Percentiles rank a stretch among this genome's conserved stretches.
Evolutionary conservation across 2,329 filamentous ascomycete species (phyloP).

Genomic region (Metarhizium rileyi): DNA sequence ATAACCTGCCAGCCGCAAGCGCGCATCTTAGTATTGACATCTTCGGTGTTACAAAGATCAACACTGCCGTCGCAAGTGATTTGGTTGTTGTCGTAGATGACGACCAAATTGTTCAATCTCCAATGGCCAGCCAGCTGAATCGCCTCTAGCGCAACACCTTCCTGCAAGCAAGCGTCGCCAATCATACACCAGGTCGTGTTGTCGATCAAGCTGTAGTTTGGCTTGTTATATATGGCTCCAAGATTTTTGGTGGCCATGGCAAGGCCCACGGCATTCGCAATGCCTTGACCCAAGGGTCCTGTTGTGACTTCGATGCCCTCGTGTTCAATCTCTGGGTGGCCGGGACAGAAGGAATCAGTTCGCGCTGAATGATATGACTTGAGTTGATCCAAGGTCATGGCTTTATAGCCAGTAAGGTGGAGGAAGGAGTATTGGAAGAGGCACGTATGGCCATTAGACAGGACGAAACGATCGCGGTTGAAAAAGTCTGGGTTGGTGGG

Average conservation of each 20-base stretch:
- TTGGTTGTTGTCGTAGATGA: constrained; percentile 54
- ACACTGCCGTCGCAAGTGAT: constrained; percentile 49
- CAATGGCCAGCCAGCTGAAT: constrained; percentile 46
- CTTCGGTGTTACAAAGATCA: constrained; percentile 43
- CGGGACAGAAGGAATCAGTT: constrained; percentile 40
- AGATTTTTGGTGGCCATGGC: constrained; percentile 49
- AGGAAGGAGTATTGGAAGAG: constrained; percentile 45
- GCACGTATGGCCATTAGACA: constrained; percentile 50
- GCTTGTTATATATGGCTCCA: constrained; percentile 42
- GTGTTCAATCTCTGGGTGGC: constrained; percentile 48
- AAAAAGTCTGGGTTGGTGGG: constrained; percentile 46
- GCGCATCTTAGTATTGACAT: constrained; percentile 48
- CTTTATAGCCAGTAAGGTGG: constrained; percentile 42
- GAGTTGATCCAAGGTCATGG: constrained; percentile 47
- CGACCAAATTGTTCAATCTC: constrained; percentile 43
- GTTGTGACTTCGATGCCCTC: constrained; percentile 50
- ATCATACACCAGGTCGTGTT: constrained; percentile 48
- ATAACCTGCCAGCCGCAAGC: constrained; percentile 47
- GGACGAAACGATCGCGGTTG: constrained; percentile 52
- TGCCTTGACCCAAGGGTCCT: constrained; percentile 47
- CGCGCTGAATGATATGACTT: constrained; percentile 40
- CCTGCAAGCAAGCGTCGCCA: constrained; percentile 48
- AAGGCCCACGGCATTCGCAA: constrained; percentile 51
- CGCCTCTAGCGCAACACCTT: constrained; percentile 47
- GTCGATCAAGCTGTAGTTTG: constrained; percentile 35